Conservation (phyloP, 805 yeast genomes). For the Dipodascus geniculatus region DNA sequence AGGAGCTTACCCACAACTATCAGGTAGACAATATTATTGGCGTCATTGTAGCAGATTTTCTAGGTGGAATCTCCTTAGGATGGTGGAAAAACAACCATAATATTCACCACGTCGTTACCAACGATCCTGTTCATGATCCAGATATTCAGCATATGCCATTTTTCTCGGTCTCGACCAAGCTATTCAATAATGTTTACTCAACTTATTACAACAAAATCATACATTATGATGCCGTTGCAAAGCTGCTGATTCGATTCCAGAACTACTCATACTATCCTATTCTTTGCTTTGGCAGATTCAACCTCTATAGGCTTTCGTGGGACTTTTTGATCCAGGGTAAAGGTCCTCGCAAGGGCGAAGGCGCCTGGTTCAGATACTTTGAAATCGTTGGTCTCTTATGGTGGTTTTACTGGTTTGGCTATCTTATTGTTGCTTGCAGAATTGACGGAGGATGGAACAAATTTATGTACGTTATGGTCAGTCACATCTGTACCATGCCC, state of each 20-base stretch:
- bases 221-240: constrained; percentile 58
- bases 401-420: constrained; percentile 77
- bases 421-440: constrained; percentile 39
- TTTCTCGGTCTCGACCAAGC: constrained; percentile 68
- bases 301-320: constrained; percentile 75
- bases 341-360: constrained; percentile 73
- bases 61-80: constrained; percentile 82
- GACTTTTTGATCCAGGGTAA: constrained; percentile 57
- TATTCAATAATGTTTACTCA: constrained; percentile 60
- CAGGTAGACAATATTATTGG: constrained; percentile 67
- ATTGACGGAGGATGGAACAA: constrained; percentile 44
- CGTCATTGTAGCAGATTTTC: constrained; percentile 57
- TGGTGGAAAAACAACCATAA: constrained; percentile 96
- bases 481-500: constrained; percentile 75
- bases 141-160: constrained; percentile 90
- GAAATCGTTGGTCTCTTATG: constrained; percentile 59
- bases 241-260: constrained; percentile 49
- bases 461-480: constrained; percentile 50
- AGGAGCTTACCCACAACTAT: constrained; percentile 70
- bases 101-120: constrained; percentile 86
- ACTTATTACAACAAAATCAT: constrained; percentile 64
- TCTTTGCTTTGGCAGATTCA: constrained; percentile 73
- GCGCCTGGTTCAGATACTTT: constrained; percentile 75
- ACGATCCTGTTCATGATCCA: constrained; percentile 89
- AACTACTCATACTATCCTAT: constrained; percentile 66